phyloP scores from a whole-genome alignment of 2,329 filamentous ascomycete species.

The Didymella glomerata region DNA sequence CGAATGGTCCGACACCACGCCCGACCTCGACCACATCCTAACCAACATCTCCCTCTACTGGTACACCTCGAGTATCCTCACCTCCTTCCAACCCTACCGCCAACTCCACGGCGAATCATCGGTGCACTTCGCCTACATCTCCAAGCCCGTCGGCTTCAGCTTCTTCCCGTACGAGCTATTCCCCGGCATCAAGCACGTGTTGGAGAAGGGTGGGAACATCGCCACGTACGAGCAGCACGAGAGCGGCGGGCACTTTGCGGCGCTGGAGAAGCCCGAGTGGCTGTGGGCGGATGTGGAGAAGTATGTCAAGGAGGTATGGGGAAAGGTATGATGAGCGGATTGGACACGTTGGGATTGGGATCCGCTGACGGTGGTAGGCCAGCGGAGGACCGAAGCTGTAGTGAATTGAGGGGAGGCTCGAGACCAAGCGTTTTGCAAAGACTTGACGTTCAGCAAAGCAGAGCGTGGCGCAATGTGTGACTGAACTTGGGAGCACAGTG shows the following conservation, averaged over 20 bases:
- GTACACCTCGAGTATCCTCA: conserved; percentile 59
- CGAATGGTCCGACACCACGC: conserved; percentile 61
- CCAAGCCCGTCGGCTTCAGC: conserved; percentile 56
- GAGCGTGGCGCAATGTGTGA: too few species aligned
- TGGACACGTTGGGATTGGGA: too few species aligned
- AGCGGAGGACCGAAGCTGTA: conserved; percentile 9
- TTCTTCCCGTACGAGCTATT: conserved; percentile 56
- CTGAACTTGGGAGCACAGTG: too few species aligned
- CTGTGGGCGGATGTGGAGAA: conserved; percentile 58
- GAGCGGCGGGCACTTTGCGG: conserved; percentile 65
- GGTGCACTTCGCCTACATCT: conserved; percentile 1
- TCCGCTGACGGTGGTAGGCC: conserved; percentile 10
- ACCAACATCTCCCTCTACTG: conserved; percentile 64
- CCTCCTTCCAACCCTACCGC: conserved; percentile 61
- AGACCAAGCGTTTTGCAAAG: too few species aligned
- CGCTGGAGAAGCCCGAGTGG: conserved; percentile 55
- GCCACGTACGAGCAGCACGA: conserved; percentile 52
- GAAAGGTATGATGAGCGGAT: conserved; percentile 42
- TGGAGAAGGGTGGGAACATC: conserved; percentile 51
- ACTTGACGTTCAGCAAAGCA: too few species aligned
- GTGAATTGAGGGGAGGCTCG: too few species aligned
- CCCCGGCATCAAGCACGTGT: conserved; percentile 50
- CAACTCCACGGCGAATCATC: conserved; percentile 11
- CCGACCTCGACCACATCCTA: conserved; percentile 56
- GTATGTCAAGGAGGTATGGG: conserved; percentile 53